Evolutionary conservation across 2,329 filamentous ascomycete genomes (phyloP), one percentile per base, ranked within the genome.

Genomic region (Daldinia sp.): DNA sequence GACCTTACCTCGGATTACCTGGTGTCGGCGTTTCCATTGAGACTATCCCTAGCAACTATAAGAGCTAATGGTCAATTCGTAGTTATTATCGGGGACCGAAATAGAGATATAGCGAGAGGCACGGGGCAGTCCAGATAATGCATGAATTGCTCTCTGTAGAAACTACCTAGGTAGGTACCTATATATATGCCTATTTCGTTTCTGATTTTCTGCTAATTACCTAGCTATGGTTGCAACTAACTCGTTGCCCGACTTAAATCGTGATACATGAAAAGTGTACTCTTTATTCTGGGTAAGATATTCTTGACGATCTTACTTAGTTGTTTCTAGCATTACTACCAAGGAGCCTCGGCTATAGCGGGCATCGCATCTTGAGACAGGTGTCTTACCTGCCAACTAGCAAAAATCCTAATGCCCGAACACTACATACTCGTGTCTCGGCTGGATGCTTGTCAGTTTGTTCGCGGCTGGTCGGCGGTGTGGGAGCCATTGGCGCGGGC

Each of bases 381-480:
- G 47, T 59, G 53, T 63, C 27, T 9, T 17, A 17, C 29, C 21
- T 25, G 43, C 43, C 11, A 51, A n/a, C 39, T 51, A 48, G 27
- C 17, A 43, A 39, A 34, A n/a, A 29, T 41, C 6, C 10, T 37
- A 53, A 49, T 48, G n/a, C 27, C 45, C 45, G 25, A 53, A 29
- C 19, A 45, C 35, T 25, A 25, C 27, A 50, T 53, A 13, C 21
- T 61, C 37, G 45, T 60, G 57, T 58, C 45, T 41, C 50, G 32
- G 64, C 25, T 48, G 39, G 54, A 48, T 25, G 23, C 19, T 34
- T 47, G 32, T 54, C 34, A 37, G 41, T 29, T 53, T 64, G 23
- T 29, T 27, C 50, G 25, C 13, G 15, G 34, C 11, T 27, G 30
- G 30, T 58, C n/a, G 52, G 27, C 35, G 45, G 35, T 23, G 25